Base-by-base conservation (phyloP, 345 rosid genomes). In the Heritiera fomes region DNA sequence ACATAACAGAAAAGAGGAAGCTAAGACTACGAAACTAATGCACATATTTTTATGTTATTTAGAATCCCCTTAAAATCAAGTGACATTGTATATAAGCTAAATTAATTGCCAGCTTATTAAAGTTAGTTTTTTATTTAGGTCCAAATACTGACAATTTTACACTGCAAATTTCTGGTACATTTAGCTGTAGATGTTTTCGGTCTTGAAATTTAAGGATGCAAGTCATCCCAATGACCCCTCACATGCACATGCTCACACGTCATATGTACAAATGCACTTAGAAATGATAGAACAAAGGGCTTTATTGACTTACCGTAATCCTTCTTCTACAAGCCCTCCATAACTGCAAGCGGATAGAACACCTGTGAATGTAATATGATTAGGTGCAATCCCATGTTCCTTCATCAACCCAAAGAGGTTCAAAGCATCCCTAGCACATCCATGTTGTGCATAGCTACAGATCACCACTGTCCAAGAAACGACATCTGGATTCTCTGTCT, bases 391-490 rank as follows among this genome's bases (percentile, higher is more conserved):
- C 20, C 83, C 84, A 3, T 3, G 11, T 41, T 50, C 28, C 78
- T 80, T 85, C 90, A 89, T 87, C 23, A 71, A 64, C 13, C 84
- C 84, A 50, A 89, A 87, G 68, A 87, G 71, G 34, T 76, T 56
- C 43, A 87, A 67, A 47, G 92, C 90, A 7, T 86, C 82, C 18
- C 40, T 68, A 45, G 83, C 87, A 64, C 50, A 79, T 28, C 92
- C 92, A 65, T 89, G 90, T 75, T 86, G 88, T 8, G 91, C 89
- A 73, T 75, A 79, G 69, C 88, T 81, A 72, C 82, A 82, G 77
- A 89, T 84, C 88, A 87, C 86, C 63, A 84, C 87, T 8, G 92
- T 86, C 87, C 85, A 89, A 75, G 92, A 83, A 60, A 85, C 87
- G 67, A 83, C 74, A 32, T 86, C 89, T 43, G 86, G 92, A 76